phyloP scores from a whole-genome alignment of 257 asterid genomes.

The Cruciata laevipes region DNA sequence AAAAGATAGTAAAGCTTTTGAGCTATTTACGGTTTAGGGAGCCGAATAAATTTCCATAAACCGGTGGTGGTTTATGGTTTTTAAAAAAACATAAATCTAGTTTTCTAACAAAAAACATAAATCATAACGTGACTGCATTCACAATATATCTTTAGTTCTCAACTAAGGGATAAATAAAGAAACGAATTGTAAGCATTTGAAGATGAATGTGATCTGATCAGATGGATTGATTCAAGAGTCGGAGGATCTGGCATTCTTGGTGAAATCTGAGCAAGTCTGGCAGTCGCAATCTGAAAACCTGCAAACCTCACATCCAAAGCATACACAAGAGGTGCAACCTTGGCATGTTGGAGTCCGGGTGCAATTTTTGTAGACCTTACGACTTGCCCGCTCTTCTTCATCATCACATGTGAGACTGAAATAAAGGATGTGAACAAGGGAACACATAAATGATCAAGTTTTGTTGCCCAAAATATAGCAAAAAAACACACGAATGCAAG shows the following conservation, averaged over 20 bases:
- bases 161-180: slow-evolving; percentile 10
- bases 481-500: not conserved
- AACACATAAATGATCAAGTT: not conserved
- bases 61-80: too few species aligned
- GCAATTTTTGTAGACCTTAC: slow-evolving; percentile 48
- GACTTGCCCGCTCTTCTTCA: slow-evolving; percentile 53
- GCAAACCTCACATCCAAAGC: slow-evolving; percentile 48
- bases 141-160: not conserved
- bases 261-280: slow-evolving; percentile 53
- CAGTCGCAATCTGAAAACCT: slow-evolving; percentile 46
- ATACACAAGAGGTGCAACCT: slow-evolving; percentile 54
- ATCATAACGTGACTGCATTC: not conserved
- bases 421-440: not conserved
- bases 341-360: slow-evolving; percentile 41
- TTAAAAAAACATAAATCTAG: too few species aligned
- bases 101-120: too few species aligned
- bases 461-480: not conserved
- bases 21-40: too few species aligned
- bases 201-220: slow-evolving; percentile 1
- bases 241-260: slow-evolving; percentile 28
- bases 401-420: slow-evolving; percentile 41
- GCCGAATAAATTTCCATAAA: too few species aligned
- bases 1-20: too few species aligned
- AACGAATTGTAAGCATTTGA: slow-evolving; percentile 6
- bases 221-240: slow-evolving; percentile 8